These are phyloP conservation scores for Melocanna baccifera DNA, from an alignment of 176 grass and related monocot genomes.

Conservation along the genomic window DNA sequence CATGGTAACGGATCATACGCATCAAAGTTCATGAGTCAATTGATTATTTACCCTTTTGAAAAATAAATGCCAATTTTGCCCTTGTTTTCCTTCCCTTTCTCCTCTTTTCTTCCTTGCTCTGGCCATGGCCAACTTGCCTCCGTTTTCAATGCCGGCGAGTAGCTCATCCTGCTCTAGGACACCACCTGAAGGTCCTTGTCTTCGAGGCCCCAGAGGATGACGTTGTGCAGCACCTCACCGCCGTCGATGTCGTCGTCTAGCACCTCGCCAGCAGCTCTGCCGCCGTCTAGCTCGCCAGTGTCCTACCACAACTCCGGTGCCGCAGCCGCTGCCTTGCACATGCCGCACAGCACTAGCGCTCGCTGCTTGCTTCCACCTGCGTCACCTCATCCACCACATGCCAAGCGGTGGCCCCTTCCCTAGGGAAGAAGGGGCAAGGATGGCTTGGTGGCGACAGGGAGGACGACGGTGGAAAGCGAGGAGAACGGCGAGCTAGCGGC, in stretches of 20 bases:
- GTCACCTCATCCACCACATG: constrained; percentile 12
- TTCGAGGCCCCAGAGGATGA: constrained; percentile 67
- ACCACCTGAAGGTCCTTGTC: constrained; percentile 57
- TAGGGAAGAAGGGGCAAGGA: constrained; percentile 34
- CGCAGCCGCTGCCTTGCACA: not conserved
- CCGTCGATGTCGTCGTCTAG: constrained; percentile 34
- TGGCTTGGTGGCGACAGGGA: constrained; percentile 23
- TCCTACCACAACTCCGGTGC: constrained; percentile 62
- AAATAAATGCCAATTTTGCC: too few relatives aligned
- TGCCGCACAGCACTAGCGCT: not conserved
- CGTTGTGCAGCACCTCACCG: constrained; percentile 42
- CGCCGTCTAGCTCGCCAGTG: constrained; percentile 58
- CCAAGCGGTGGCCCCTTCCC: constrained; percentile 9
- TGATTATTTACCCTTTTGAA: too few relatives aligned
- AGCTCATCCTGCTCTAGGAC: constrained; percentile 69
- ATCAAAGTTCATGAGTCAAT: too few relatives aligned
- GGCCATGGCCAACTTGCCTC: not conserved
- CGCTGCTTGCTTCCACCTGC: constrained; percentile 45
- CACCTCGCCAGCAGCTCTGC: constrained; percentile 22
- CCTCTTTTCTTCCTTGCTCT: too few relatives aligned
- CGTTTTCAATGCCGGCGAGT: constrained; percentile 50
- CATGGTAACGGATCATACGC: too few relatives aligned
- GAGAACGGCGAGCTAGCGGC: constrained; percentile 28
- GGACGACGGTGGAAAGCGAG: not conserved
- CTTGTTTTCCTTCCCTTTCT: too few relatives aligned